Evolutionary conservation across 345 rosid genomes (phyloP).

Genomic region (Salix suchowensis): DNA sequence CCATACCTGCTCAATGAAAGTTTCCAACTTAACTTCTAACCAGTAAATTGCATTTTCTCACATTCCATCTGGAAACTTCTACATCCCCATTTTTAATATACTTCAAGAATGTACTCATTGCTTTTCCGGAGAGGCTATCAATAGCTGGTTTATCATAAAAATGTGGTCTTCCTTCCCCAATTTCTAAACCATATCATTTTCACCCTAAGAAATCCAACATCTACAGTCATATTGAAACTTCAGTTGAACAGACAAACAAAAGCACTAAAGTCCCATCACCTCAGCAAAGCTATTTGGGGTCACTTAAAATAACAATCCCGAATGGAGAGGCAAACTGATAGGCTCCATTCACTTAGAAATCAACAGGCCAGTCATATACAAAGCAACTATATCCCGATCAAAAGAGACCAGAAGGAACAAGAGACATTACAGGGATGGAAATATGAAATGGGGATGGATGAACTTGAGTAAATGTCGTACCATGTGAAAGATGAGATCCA

Average conservation of each 20-base stretch:
- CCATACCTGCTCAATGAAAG: slow-evolving; percentile 47
- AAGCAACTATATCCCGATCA: not conserved
- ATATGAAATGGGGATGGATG: not conserved
- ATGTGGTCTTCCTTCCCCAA: not conserved
- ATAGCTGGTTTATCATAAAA: too few relatives aligned
- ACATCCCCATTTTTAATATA: not conserved
- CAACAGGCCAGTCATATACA: not conserved
- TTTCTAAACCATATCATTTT: not conserved
- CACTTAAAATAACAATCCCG: not conserved
- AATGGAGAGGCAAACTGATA: not conserved
- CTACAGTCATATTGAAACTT: too few relatives aligned
- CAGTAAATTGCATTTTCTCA: too few relatives aligned
- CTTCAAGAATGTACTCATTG: too few relatives aligned
- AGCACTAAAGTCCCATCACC: not conserved
- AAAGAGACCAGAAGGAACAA: not conserved
- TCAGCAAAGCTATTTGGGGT: too few relatives aligned
- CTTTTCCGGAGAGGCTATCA: not conserved
- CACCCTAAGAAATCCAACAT: not conserved
- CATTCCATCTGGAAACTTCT: not conserved
- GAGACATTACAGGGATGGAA: not conserved
- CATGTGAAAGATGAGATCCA: not conserved
- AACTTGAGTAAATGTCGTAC: not conserved
- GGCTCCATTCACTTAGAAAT: not conserved
- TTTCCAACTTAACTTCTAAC: too few relatives aligned
- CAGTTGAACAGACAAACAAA: not conserved